Conservation (phyloP, 306 rosid species). For the Prunus salicina region DNA sequence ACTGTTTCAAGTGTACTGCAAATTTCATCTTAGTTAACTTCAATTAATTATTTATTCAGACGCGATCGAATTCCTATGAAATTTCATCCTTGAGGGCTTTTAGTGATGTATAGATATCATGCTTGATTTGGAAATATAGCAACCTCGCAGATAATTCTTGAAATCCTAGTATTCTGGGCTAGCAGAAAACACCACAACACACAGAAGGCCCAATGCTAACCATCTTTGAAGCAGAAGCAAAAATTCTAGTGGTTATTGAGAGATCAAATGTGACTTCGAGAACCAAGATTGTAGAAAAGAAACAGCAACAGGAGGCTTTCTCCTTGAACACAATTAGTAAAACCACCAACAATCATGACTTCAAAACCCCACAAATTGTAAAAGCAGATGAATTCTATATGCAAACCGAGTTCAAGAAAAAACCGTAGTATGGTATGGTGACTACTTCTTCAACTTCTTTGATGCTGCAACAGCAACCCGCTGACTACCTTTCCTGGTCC, state of each 20-base stretch:
- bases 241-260: background rate
- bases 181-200: too few species aligned
- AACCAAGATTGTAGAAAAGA: background rate
- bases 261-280: background rate
- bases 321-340: background rate
- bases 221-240: too few species aligned
- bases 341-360: background rate
- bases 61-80: too few species aligned
- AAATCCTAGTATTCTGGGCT: too few species aligned
- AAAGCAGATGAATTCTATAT: background rate
- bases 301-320: background rate
- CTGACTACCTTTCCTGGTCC: conserved; percentile 9
- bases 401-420: background rate
- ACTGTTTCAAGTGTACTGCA: too few species aligned
- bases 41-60: too few species aligned
- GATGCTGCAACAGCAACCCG: background rate
- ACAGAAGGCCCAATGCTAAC: background rate
- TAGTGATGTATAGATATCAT: too few species aligned
- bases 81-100: too few species aligned
- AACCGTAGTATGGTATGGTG: background rate
- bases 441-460: conserved; percentile 1
- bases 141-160: too few species aligned
- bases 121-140: too few species aligned
- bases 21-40: too few species aligned
- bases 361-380: background rate